Evolutionary conservation across 1,284 basidiomycete species (phyloP).

Genomic region (Boletus sp.): DNA sequence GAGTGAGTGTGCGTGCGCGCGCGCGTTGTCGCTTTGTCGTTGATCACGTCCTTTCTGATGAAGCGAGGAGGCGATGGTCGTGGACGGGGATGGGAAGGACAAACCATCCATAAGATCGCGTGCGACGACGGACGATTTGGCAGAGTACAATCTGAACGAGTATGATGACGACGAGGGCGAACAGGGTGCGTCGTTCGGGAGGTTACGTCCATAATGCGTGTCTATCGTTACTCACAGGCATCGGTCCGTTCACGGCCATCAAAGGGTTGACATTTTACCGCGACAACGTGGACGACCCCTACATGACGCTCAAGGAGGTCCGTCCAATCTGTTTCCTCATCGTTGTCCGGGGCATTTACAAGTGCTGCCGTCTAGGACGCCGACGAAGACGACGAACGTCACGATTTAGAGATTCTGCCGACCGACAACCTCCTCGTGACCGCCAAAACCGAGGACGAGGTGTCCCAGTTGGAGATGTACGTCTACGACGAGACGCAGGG

Average conservation of each 20-base stretch:
- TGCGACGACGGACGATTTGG: conserved; percentile 76
- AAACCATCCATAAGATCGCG: conserved; percentile 34
- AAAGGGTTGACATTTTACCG: conserved; percentile 94
- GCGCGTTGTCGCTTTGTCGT: conserved; percentile 27
- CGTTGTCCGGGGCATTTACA: too few relatives aligned
- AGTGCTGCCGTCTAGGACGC: conserved; percentile 48
- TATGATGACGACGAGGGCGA: conserved; percentile 84
- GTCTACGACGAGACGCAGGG: conserved; percentile 93
- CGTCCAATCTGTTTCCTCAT: conserved; percentile 31
- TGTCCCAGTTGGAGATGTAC: conserved; percentile 95
- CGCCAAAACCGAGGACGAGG: conserved; percentile 97
- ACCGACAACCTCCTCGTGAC: conserved; percentile 92
- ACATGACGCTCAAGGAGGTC: conserved; percentile 94
- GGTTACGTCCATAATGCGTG: too few relatives aligned
- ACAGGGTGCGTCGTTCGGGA: conserved; percentile 54
- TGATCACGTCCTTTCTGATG: conserved; percentile 43
- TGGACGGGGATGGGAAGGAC: conserved; percentile 50
- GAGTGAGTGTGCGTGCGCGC: conserved; percentile 64
- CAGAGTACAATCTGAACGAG: conserved; percentile 90
- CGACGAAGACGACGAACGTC: conserved; percentile 82
- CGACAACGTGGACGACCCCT: conserved; percentile 94
- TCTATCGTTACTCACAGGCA: conserved; percentile 46
- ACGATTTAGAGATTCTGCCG: conserved; percentile 89
- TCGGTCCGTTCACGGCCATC: conserved; percentile 94
- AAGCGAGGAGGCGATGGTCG: conserved; percentile 63